Conservation (phyloP, 208 protist genomes). For the Giardia duodenalis region DNA sequence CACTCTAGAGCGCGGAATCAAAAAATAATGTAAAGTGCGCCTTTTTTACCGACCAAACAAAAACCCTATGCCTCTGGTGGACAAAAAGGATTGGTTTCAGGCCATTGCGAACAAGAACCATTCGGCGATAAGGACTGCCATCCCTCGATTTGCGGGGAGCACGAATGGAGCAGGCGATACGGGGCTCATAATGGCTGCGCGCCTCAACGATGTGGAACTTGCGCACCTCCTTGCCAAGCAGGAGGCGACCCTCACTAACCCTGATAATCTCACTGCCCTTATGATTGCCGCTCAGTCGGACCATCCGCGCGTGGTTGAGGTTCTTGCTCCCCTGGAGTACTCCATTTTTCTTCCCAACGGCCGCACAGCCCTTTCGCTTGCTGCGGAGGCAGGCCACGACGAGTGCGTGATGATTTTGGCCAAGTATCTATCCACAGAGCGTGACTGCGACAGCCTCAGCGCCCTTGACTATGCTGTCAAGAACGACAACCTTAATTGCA, state of each 20-base stretch:
- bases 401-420: not conserved
- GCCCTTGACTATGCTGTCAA: not conserved
- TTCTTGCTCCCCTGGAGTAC: not conserved
- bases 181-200: not conserved
- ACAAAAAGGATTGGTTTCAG: constrained; percentile 7
- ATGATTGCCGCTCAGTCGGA: not conserved
- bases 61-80: not conserved
- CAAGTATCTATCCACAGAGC: not conserved
- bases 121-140: not conserved
- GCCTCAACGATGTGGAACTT: not conserved
- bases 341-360: not conserved
- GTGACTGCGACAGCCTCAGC: not conserved
- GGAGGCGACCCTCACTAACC: not conserved
- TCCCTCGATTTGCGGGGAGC: not conserved
- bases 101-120: not conserved
- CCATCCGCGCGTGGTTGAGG: not conserved
- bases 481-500: not conserved
- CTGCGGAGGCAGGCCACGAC: not conserved
- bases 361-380: not conserved
- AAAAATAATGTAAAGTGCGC: no score
- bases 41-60: not conserved
- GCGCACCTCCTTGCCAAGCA: not conserved
- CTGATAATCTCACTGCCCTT: not conserved
- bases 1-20: no score
- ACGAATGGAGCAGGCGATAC: not conserved